Conservation (phyloP, 2,329 filamentous ascomycete genomes). For the Byssochlamys sp. region DNA sequence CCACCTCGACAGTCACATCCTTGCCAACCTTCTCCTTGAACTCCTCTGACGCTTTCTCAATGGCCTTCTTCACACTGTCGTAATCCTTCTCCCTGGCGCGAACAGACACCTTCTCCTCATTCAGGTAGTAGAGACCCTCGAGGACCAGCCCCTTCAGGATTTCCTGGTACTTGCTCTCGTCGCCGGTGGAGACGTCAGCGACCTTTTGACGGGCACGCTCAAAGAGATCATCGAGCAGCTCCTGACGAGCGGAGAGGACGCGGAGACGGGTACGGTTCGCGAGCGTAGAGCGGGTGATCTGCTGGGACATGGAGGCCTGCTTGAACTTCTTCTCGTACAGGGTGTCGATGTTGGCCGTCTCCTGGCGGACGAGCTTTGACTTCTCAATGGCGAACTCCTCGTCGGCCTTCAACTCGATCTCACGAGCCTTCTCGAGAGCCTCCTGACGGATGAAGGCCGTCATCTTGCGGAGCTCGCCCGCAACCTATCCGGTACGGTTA, state of each 20-base stretch:
- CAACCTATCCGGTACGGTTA: slow-evolving; percentile 54
- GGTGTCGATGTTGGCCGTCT: slow-evolving; percentile 83
- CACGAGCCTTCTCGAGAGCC: slow-evolving; percentile 88
- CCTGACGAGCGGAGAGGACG: slow-evolving; percentile 77
- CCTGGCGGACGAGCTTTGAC: slow-evolving; percentile 92
- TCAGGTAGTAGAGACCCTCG: slow-evolving; percentile 80
- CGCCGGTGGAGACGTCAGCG: slow-evolving; percentile 47
- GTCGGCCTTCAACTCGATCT: slow-evolving; percentile 97
- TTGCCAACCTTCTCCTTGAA: slow-evolving; percentile 70
- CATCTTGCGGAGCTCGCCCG: slow-evolving; percentile 99
- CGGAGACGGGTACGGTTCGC: slow-evolving; percentile 91
- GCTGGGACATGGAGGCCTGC: slow-evolving; percentile 94
- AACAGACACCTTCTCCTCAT: slow-evolving; percentile 66
- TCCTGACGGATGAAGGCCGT: slow-evolving; percentile 99
- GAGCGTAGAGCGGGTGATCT: slow-evolving; percentile 92
- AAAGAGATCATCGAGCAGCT: slow-evolving; percentile 83
- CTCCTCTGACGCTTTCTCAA: slow-evolving; percentile 65
- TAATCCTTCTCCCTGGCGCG: slow-evolving; percentile 72
- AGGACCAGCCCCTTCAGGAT: slow-evolving; percentile 73
- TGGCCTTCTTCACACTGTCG: slow-evolving; percentile 65
- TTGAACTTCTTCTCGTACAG: slow-evolving; percentile 99
- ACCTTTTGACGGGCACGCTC: slow-evolving; percentile 68
- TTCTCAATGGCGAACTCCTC: slow-evolving; percentile 99
- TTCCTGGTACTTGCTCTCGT: slow-evolving; percentile 56
- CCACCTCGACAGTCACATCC: slow-evolving; percentile 60